A percentile compares a stretch with the other conserved stretches of the same genome.
Conservation (phyloP, 2,329 filamentous ascomycete genomes). For the Beauveria sp. region DNA sequence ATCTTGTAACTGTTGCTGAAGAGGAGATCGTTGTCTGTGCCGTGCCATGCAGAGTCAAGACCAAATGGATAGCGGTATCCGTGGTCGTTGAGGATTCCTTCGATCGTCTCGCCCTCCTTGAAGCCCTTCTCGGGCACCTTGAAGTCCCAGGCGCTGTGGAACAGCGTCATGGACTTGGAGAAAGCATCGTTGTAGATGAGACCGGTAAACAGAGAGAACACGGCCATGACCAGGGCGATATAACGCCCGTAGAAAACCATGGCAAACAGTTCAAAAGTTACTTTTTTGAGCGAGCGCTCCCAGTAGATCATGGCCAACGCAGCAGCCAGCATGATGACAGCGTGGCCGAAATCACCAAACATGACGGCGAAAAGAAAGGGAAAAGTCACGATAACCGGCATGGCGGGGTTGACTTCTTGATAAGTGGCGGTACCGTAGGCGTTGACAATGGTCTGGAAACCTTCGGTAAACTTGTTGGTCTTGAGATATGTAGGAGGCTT, state of each 20-base stretch:
- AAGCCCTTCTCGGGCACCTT: conserved; percentile 55
- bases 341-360: conserved; percentile 97
- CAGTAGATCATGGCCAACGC: conserved; percentile 92
- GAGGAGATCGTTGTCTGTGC: conserved; percentile 85
- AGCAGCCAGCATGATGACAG: conserved; percentile 76
- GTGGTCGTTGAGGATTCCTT: conserved; percentile 56
- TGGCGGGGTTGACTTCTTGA: conserved; percentile 89
- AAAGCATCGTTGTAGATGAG: conserved; percentile 97
- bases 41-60: conserved; percentile 94
- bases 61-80: conserved; percentile 91
- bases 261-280: conserved; percentile 84
- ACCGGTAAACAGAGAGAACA: conserved; percentile 95
- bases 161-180: conserved; percentile 84
- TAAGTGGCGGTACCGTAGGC: conserved; percentile 98
- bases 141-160: conserved; percentile 85
- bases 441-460: conserved; percentile 98
- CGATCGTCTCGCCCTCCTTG: conserved; percentile 55
- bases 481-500: conserved; percentile 95
- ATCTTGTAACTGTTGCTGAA: conserved; percentile 99
- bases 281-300: conserved; percentile 89
- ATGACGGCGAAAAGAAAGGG: conserved; percentile 99
- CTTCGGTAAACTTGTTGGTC: conserved; percentile 97
- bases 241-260: conserved; percentile 99
- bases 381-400: conserved; percentile 94
- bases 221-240: conserved; percentile 96